phyloP scores from a whole-genome alignment of 768 basidiomycete genomes.

The Lyophyllum atratum region DNA sequence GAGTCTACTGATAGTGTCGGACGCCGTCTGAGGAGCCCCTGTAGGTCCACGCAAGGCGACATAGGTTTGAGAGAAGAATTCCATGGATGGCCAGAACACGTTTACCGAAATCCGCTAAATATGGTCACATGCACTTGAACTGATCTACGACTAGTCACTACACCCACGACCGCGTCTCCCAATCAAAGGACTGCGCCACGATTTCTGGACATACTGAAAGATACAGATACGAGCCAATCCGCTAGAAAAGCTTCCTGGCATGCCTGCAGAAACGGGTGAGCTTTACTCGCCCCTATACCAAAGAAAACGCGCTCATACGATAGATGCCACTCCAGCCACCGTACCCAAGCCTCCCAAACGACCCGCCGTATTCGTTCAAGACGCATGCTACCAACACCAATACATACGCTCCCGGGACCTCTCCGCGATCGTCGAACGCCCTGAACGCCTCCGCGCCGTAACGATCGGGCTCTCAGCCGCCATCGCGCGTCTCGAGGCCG shows the following conservation, averaged over 20 bases:
- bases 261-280: too few relatives aligned
- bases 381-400: slow-evolving; percentile 44
- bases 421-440: slow-evolving; percentile 74
- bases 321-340: too few relatives aligned
- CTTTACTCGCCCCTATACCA: too few relatives aligned
- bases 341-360: background rate
- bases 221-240: too few relatives aligned
- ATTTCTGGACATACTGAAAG: too few relatives aligned
- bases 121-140: slow-evolving; percentile 13
- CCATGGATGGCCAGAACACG: slow-evolving; percentile 46
- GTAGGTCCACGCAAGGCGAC: slow-evolving; percentile 83
- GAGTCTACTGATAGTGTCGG: slow-evolving; percentile 85
- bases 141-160: too few relatives aligned
- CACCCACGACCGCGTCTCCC: too few relatives aligned
- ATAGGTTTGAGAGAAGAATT: slow-evolving; percentile 85
- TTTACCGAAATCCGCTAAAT: background rate
- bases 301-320: too few relatives aligned
- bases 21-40: slow-evolving; percentile 79
- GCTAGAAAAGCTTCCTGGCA: too few relatives aligned
- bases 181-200: too few relatives aligned
- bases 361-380: slow-evolving; percentile 59
- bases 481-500: slow-evolving; percentile 66
- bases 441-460: slow-evolving; percentile 85
- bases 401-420: slow-evolving; percentile 79
- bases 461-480: slow-evolving; percentile 81